Base-by-base conservation (phyloP, 129 eudicot genomes). In the Chrysanthemum lavandulifolium region DNA sequence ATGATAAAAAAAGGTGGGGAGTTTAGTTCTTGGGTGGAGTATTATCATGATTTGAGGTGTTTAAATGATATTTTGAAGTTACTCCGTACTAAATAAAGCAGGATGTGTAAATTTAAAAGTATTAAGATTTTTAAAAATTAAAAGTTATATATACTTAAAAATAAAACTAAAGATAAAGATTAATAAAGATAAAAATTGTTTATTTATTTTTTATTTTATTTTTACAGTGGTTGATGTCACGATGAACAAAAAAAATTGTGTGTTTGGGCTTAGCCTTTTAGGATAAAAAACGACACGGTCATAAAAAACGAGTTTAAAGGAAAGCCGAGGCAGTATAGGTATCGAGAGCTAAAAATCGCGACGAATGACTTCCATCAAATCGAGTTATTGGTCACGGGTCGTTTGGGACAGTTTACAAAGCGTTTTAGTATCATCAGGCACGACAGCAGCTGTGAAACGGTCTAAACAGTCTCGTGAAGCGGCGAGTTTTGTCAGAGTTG, bases 391-490 rank as follows among this genome's bases (percentile, higher is more conserved):
- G 98, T 0, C 79, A 71, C 4, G 96, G 96, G 7, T 85, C 91
- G 0, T 89, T 89, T 60, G 96, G 96, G 18, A 86, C 91, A 0
- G 98, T 92, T 77, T 92, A 86, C 56, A 92, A 92, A 68, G 98
- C 96, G n/a, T 79, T 75, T 79, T 92, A 61, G 3, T 19, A 27
- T 60, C 76, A 2, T 56, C 86, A 1, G 88, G 88, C 7, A 55
- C 83, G 0, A 36, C 86, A 2, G 84, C 85, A 19, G 98, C 96
- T 2, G 96, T 92, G 21, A 92, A 92, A 71, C 83, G 98, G 77
- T 92, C 96, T 6, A 36, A 68, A 25, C 87, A 87, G 13, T 78
- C 82, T 43, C 84, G 80, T 52, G 96, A 92, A 47, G 91, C 95
- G 9, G 89, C n/a, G 96, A 92, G 48, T 92, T 92, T 52, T 67